Percentiles rank a stretch among this genome's conserved stretches.
Conservation (phyloP, 352 stramenopile genomes). For the Phytopythium vexans region DNA sequence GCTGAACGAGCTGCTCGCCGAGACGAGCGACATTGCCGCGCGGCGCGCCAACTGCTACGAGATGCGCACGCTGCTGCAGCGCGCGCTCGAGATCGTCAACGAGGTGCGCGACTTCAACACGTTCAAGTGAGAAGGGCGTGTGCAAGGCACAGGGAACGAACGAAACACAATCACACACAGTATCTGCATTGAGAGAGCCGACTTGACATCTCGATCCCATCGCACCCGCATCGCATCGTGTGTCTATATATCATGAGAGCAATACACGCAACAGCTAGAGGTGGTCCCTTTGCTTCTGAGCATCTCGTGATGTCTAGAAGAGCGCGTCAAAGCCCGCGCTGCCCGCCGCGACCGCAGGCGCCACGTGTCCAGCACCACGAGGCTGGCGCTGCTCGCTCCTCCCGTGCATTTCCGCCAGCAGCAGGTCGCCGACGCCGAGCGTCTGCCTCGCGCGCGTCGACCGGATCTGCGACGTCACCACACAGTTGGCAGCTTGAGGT, state of each 20-base stretch:
- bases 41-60: conserved; percentile 94
- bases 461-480: conserved; percentile 27
- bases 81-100: conserved; percentile 97
- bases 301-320: too few relatives aligned
- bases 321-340: too few relatives aligned
- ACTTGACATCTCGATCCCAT: too few relatives aligned
- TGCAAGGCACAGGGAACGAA: not conserved
- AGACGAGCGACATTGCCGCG: conserved; percentile 94
- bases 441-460: conserved; percentile 23
- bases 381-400: too few relatives aligned
- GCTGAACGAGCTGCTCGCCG: conserved; percentile 94
- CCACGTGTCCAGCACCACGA: too few relatives aligned
- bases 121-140: conserved; percentile 80
- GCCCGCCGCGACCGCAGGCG: too few relatives aligned
- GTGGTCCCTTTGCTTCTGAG: too few relatives aligned
- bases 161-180: too few relatives aligned
- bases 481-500: conserved; percentile 2
- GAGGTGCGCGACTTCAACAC: conserved; percentile 98
- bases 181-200: too few relatives aligned
- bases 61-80: conserved; percentile 95
- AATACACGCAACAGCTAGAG: too few relatives aligned
- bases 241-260: too few relatives aligned
- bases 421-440: conserved; percentile 33
- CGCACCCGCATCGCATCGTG: too few relatives aligned
- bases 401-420: conserved; percentile 15